Base-by-base conservation (phyloP, 768 basidiomycete species). In the Saitozyma sp. region DNA sequence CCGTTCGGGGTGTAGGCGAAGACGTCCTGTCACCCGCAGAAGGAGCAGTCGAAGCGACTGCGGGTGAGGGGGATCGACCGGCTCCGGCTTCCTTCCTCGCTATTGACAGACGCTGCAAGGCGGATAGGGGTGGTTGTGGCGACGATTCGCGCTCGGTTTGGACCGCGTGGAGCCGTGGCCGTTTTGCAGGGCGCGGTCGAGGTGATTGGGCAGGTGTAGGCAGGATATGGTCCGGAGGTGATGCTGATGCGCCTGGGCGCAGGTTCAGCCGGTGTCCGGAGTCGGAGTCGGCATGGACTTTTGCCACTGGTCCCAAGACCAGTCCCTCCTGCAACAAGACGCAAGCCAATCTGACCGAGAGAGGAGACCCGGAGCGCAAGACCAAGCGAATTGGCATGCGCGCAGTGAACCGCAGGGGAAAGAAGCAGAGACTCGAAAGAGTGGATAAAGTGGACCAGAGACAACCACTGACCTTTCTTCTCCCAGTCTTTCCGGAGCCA, bases 401-500 rank as follows among this genome's bases (percentile, higher is more conserved):
- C 10, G n/a, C 51, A 16, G 13, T 3, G n/a, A 8, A 52, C 19
- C n/a, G 7, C 19, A 46, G 45, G n/a, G n/a, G 45, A 46, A 46
- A 17, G 73, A 61, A 70, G 69, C 68, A 71, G 77, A 80, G 78
- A 75, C 74, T 71, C 75, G 50, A 29, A 29, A 46, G 54, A 80
- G 71, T 50, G 61, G 66, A 39, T 54, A 58, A 56, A 45, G 29
- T 29, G 29, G 29, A 29, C 29, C 29, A 54, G 67, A 75, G 67
- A 17, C 1, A 13, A 11, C 19, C 46, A 83, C 91, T 89, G 72
- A 71, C 78, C 76, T 70, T 89, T 87, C 75, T 90, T 89, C 69
- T 82, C 84, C 29, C 87, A 87, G 54, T 83, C 81, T 50, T 84
- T 82, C 70, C 84, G 84, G 37, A 91, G 82, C 85, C 87, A 91